Conservation (phyloP, 2,329 filamentous ascomycete species). For the Epichloe sibirici region DNA sequence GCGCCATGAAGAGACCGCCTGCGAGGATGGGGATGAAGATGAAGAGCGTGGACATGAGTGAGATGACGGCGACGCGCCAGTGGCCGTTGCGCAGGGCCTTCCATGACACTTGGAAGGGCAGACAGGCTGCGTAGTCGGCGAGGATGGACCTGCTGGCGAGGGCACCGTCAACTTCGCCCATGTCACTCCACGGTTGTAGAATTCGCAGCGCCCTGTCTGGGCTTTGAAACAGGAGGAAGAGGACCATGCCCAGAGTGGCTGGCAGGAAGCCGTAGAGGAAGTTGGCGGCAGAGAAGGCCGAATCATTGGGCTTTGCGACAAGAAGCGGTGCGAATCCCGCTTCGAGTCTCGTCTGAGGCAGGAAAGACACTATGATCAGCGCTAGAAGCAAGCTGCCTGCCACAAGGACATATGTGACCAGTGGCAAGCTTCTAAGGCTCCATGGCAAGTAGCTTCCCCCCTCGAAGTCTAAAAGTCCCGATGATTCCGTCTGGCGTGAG, state of each 20-base stretch:
- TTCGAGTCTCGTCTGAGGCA: conserved; percentile 52
- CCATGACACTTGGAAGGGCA: conserved; percentile 47
- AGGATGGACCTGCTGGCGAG: conserved; percentile 52
- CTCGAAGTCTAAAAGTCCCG: conserved; percentile 12
- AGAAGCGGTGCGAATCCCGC: conserved; percentile 62
- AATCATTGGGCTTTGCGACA: conserved; percentile 41
- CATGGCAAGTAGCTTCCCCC: conserved; percentile 59
- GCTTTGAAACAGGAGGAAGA: conserved; percentile 55
- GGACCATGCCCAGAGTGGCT: conserved; percentile 50
- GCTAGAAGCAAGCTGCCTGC: conserved; percentile 52
- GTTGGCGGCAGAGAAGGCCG: conserved; percentile 73
- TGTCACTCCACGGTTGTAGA: conserved; percentile 57
- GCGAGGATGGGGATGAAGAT: conserved; percentile 53
- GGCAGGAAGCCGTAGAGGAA: conserved; percentile 77
- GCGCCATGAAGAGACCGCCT: conserved; percentile 62
- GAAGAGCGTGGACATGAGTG: conserved; percentile 45
- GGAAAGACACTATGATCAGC: conserved; percentile 67
- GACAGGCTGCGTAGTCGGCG: conserved; percentile 56
- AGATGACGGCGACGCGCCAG: conserved; percentile 51
- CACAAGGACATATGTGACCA: conserved; percentile 54
- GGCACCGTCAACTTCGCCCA: conserved; percentile 44
- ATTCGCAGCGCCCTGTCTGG: conserved; percentile 54
- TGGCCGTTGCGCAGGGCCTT: conserved; percentile 49
- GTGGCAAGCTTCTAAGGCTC: conserved; percentile 54
- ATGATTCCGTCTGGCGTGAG: conserved; percentile 16